Evolutionary conservation across 495 filamentous ascomycete genomes (phyloP), one percentile per base, ranked within the genome.

Genomic region (Haplographium delicatum): DNA sequence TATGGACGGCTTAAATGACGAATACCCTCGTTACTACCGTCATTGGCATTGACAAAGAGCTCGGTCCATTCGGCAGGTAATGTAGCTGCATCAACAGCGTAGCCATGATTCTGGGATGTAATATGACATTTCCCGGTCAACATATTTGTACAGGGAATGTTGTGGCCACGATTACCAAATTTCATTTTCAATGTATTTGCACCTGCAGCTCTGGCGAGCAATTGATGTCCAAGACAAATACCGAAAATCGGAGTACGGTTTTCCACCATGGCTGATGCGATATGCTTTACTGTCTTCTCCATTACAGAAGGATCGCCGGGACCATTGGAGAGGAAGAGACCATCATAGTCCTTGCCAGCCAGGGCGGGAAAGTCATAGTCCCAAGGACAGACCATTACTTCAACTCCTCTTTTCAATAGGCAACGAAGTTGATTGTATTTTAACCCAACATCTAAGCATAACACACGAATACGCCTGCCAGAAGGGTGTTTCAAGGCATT

Each of bases 141-240:
- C 76, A 91, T 80, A 67, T 87, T 95, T 19, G 91, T 97, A 73
- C 93, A 96, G 22, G 93, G 93, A 62, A 98, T 96, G 65, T 98
- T 98, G 74, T 96, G 90, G 30, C 93, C 93, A 60, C 93, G 87
- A 70, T 98, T 98, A 69, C 93, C 93, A 61, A 96, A 98, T 74
- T 96, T 96, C 86, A 98, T 94, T 72, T 98, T 98, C 50, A 72
- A 63, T 2, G 93, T 98, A 25, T 79, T 76, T 30, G 91, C 93
- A 45, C 93, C 93, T 18, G 89, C 85, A 22, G 93, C 89, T 53
- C 93, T 80, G 16, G 93, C 88, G 31, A 98, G 83, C 47, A 98
- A 75, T 69, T 97, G 93, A 63, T 98, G 93, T 44, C 93, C 93
- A 51, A 98, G 69, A 70, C 93, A 98, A 57, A 98, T 98, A 63